Evolutionary conservation across 176 grass and related monocot species (phyloP), one percentile per base, ranked within the genome.

Genomic region (Oryza longistaminata): DNA sequence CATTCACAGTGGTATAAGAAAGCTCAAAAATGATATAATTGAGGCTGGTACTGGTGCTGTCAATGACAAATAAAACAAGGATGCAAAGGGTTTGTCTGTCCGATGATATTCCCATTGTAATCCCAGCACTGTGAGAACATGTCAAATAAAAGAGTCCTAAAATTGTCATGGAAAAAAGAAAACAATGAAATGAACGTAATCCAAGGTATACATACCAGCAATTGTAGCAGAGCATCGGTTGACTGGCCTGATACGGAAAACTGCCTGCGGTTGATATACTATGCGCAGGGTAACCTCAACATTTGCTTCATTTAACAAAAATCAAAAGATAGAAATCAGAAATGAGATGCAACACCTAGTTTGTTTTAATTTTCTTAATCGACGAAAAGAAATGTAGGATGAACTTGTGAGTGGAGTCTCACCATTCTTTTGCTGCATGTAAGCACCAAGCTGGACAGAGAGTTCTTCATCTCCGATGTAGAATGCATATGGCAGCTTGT

Each of bases 401-500:
- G 29, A 39, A 64, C 3, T 34, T 61, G 27, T 13, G 39, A 70
- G 33, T 70, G 26, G n/a, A 21, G 19, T 72, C 80, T 45, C 70
- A 95, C 96, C 96, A 21, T 98, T 95, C 10, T 92, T 93, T 66
- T 93, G 89, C 14, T 87, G 85, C 86, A 98, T 90, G 86, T 89
- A 98, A 60, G 91, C 68, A 33, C 88, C 89, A 70, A 98, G 91
- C 64, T 93, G 87, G 52, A 92, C 25, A 31, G 81, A 80, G 53
- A 98, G 96, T 74, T 95, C 96, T 78, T 98, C 89, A 43, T 98
- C 93, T 52, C 85, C 94, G 21, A 98, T 85, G 87, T 98, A 98
- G 70, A 98, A 98, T 71, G 90, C 83, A 70, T 98, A 98, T 10
- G 96, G 96, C 15, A 92, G 21, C 78, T 94, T 98, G 40, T 98